Percentiles rank a stretch among this genome's conserved stretches.
Evolutionary conservation across 306 rosid genomes (phyloP).

Genomic region (Coriaria nepalensis): DNA sequence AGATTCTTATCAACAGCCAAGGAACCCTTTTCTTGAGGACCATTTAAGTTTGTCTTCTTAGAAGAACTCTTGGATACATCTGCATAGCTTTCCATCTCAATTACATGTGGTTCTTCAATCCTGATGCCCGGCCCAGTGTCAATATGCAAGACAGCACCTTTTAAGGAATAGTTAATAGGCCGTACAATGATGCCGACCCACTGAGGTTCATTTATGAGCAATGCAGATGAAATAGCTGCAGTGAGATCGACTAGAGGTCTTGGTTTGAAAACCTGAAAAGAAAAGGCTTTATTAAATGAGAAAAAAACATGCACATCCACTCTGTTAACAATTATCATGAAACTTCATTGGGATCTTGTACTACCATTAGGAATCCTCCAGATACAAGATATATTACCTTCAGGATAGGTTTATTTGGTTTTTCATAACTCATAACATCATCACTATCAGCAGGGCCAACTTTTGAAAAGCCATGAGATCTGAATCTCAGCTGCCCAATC

Average conservation of each 20-base stretch:
- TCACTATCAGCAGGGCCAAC: slow-evolving; percentile 83
- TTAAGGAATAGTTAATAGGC: slow-evolving; percentile 82
- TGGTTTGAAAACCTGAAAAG: slow-evolving; percentile 65
- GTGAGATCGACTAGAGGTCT: slow-evolving; percentile 92
- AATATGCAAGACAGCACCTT: slow-evolving; percentile 72
- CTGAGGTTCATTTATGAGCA: slow-evolving; percentile 86
- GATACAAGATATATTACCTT: slow-evolving; percentile 38
- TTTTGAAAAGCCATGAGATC: slow-evolving; percentile 95
- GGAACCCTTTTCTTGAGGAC: slow-evolving; percentile 29
- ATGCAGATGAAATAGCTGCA: slow-evolving; percentile 82
- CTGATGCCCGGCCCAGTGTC: slow-evolving; percentile 95
- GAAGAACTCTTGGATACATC: slow-evolving; percentile 27
- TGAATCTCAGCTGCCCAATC: slow-evolving; percentile 76
- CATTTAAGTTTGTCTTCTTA: slow-evolving; percentile 23
- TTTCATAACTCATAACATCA: slow-evolving; percentile 96
- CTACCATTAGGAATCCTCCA: too few species aligned
- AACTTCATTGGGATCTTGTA: too few species aligned
- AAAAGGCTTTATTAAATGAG: neutral
- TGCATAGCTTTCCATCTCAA: slow-evolving; percentile 71
- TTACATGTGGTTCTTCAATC: slow-evolving; percentile 47
- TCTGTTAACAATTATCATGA: too few species aligned
- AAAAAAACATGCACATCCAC: neutral
- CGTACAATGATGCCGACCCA: slow-evolving; percentile 85
- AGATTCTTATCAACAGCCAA: slow-evolving; percentile 26
- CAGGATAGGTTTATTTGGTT: slow-evolving; percentile 83